These are phyloP conservation scores for Acorus gramineus DNA, from an alignment of 106 monocot species.

Conservation along the genomic window DNA sequence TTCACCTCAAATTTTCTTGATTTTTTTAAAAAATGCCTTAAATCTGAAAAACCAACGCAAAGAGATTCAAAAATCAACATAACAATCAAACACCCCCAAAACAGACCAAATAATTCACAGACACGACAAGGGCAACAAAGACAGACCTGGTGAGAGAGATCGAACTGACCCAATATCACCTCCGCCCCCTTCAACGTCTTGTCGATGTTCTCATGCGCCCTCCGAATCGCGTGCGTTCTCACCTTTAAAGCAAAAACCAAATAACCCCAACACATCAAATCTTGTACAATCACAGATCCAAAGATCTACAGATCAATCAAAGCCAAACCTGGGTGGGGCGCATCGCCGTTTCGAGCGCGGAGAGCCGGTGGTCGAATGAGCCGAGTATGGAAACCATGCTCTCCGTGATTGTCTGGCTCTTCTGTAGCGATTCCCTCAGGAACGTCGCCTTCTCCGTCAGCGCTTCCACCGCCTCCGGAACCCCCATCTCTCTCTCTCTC, in stretches of 20 bases:
- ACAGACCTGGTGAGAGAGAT: constrained; percentile 21
- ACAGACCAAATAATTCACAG: background rate
- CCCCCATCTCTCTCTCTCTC: background rate
- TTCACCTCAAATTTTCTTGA: too few species aligned
- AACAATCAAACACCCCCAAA: background rate
- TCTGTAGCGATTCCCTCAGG: constrained; percentile 13
- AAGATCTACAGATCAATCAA: background rate
- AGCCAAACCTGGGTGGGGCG: constrained; percentile 26
- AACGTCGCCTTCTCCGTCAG: constrained; percentile 15
- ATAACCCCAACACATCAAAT: background rate
- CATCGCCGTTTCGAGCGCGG: too few species aligned
- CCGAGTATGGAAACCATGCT: constrained; percentile 45
- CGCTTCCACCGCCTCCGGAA: constrained; percentile 6
- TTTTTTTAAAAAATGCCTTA: too few species aligned
- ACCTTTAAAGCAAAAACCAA: constrained; percentile 7
- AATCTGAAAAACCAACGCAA: too few species aligned
- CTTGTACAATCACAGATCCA: too few species aligned
- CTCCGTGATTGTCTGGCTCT: constrained; percentile 20
- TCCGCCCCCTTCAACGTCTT: constrained; percentile 20
- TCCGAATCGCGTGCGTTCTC: constrained; percentile 18
- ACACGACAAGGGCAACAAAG: background rate
- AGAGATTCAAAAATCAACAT: background rate
- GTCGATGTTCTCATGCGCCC: constrained; percentile 23
- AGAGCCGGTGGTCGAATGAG: too few species aligned
- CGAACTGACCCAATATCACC: constrained; percentile 20